Percentiles rank a stretch among this genome's conserved stretches.
phyloP scores from a whole-genome alignment of 140 eudicot species.

The Bidens hawaiensis region DNA sequence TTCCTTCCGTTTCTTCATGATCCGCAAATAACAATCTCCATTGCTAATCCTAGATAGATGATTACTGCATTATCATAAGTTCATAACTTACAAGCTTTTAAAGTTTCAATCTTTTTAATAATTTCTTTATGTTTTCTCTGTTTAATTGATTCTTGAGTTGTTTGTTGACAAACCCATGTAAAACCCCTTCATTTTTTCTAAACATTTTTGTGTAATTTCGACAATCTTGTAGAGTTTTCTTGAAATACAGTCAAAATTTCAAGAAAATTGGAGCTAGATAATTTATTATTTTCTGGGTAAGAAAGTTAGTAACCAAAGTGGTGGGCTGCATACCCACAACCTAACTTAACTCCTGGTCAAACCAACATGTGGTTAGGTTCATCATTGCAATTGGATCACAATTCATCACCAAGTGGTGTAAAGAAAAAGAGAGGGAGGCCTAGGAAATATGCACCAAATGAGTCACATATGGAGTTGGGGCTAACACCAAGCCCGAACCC shows the following conservation, averaged over 20 bases:
- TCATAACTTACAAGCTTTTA: neutral
- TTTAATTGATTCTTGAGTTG: conserved; percentile 3
- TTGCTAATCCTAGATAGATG: neutral
- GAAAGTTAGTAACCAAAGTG: conserved; percentile 25
- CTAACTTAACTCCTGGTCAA: too few relatives aligned
- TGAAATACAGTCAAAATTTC: neutral
- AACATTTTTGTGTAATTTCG: conserved; percentile 25
- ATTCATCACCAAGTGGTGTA: conserved; percentile 32
- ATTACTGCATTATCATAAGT: conserved; percentile 26
- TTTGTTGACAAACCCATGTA: conserved; percentile 34
- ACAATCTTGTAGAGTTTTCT: conserved; percentile 3
- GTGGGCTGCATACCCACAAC: conserved; percentile 22
- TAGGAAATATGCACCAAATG: conserved; percentile 64
- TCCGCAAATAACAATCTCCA: conserved; percentile 32
- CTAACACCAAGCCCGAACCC: conserved; percentile 46
- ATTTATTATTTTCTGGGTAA: neutral
- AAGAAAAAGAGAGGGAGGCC: conserved; percentile 97
- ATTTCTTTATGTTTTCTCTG: neutral
- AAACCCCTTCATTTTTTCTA: conserved; percentile 27
- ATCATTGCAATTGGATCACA: conserved; percentile 38
- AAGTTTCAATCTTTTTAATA: conserved; percentile 19
- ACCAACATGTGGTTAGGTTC: conserved; percentile 43
- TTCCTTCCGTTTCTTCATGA: conserved; percentile 19
- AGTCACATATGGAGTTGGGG: conserved; percentile 45
- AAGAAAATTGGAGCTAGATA: neutral